Evolutionary conservation across 176 grass and related monocot species (phyloP), one percentile per base, ranked within the genome.

Genomic region (Hordeum vulgare): DNA sequence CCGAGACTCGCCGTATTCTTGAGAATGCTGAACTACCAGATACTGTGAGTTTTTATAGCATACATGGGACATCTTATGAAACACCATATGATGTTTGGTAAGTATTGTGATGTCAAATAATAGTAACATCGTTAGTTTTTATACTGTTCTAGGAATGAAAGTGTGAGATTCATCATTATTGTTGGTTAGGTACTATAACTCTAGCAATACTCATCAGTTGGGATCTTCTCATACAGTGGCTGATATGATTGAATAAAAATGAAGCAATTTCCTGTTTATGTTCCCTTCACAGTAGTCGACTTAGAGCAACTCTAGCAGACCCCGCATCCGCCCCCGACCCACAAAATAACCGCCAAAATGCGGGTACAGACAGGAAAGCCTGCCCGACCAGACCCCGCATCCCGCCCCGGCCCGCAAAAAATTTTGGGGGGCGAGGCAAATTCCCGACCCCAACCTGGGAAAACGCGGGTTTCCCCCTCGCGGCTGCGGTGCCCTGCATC

Each of bases 31-130:
- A 91, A 89, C 81, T 98, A 63, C 93, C 96, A 77, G 85, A 84
- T 66, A 81, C 83, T 9, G 92, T 98, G 61, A 90, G 82, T 31
- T 98, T 98, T 73, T 95, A 95, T 71, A 98, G 79, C 56, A 91
- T 98, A 91, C 91, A 86, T 24, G 93, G 93, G 28, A 84, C 69
- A 36, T 93, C 92, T 74, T 91, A 91, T 25, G 90, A 98, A 11
- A 93, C 89, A 80, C 90, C 93, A 28, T 95, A 74, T 80, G 80
- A 95, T 88, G 89, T 98, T 70, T 93, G 96, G 96, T 98, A 90
- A 89, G 94, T 66, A 80, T 79, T 61, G 15, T 84, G 33, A 25
- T 66, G 26, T 2, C 31, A 45, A 17, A 25, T 69, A 56, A n/a
- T 59, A 40, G 60, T 63, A 45, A 13, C 42, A 77, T 33, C 23